Evolutionary conservation across 805 yeast genomes (phyloP).

Genomic region (Saccharomyces cerevisiae): DNA sequence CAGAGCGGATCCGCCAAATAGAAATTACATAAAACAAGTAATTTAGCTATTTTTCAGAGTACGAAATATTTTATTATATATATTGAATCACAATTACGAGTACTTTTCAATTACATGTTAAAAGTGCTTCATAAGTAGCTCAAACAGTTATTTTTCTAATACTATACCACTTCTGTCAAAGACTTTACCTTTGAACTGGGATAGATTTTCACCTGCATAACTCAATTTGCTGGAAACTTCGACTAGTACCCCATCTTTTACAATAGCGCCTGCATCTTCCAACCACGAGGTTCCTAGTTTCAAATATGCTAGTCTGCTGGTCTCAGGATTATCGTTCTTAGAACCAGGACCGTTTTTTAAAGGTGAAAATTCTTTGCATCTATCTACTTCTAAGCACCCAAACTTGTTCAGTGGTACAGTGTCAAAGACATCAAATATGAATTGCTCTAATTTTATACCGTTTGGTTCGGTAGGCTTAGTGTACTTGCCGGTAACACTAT

Average conservation of each 20-base stretch:
- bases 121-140: neutral
- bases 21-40: neutral
- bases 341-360: slow-evolving; percentile 84
- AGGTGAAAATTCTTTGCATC: slow-evolving; percentile 84
- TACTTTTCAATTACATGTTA: neutral
- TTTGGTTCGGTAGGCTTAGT: slow-evolving; percentile 68
- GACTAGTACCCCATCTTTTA: slow-evolving; percentile 42
- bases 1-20: neutral
- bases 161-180: slow-evolving; percentile 25
- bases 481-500: slow-evolving; percentile 37
- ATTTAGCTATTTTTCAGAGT: neutral
- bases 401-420: slow-evolving; percentile 60
- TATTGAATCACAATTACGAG: neutral
- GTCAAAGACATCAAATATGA: slow-evolving; percentile 92
- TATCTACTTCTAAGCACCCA: slow-evolving; percentile 86
- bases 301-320: slow-evolving; percentile 62
- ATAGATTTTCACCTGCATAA: slow-evolving; percentile 68
- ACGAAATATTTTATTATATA: neutral
- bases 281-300: slow-evolving; percentile 71
- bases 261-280: slow-evolving; percentile 54
- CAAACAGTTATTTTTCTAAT: slow-evolving; percentile 9
- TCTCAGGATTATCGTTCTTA: slow-evolving; percentile 74
- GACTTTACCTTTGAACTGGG: slow-evolving; percentile 41
- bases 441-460: slow-evolving; percentile 92
- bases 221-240: slow-evolving; percentile 75